Conservation (phyloP, 805 yeast genomes). For the Yarrowia deformans region DNA sequence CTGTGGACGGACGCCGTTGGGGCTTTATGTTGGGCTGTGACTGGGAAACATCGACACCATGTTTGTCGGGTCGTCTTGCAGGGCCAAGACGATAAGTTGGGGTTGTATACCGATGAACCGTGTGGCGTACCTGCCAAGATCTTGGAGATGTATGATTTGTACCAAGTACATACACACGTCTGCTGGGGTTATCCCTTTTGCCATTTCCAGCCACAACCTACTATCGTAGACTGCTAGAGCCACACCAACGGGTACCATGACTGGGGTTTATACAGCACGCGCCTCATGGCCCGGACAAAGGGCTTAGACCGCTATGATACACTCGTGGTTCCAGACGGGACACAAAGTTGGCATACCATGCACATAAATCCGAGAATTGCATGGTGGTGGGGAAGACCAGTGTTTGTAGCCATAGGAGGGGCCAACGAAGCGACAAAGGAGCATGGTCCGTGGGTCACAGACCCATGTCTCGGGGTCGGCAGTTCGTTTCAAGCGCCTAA, state of each 20-base stretch:
- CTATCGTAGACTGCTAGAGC: constrained; percentile 10
- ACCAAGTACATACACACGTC: background rate
- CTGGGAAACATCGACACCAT: too few relatives aligned
- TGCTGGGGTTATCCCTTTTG: background rate
- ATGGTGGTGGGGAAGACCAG: constrained; percentile 13
- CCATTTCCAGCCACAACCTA: background rate
- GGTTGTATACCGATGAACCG: background rate
- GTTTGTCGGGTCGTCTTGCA: background rate
- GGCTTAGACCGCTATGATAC: background rate
- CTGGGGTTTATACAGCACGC: constrained; percentile 37
- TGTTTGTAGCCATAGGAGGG: background rate
- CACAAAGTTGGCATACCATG: constrained; percentile 2
- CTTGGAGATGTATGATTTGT: too few relatives aligned
- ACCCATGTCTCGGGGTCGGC: background rate
- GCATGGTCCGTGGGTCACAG: background rate
- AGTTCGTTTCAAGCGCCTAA: background rate
- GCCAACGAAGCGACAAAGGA: background rate
- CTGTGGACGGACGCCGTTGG: background rate
- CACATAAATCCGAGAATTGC: constrained; percentile 31
- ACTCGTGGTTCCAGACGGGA: constrained; percentile 32
- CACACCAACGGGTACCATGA: constrained; percentile 35
- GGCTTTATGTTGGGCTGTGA: too few relatives aligned
- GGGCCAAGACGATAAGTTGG: background rate
- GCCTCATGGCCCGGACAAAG: constrained; percentile 26
- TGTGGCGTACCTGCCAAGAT: constrained; percentile 22